phyloP scores from a whole-genome alignment of 1,284 basidiomycete genomes.

The Leccinum pallidistipes region DNA sequence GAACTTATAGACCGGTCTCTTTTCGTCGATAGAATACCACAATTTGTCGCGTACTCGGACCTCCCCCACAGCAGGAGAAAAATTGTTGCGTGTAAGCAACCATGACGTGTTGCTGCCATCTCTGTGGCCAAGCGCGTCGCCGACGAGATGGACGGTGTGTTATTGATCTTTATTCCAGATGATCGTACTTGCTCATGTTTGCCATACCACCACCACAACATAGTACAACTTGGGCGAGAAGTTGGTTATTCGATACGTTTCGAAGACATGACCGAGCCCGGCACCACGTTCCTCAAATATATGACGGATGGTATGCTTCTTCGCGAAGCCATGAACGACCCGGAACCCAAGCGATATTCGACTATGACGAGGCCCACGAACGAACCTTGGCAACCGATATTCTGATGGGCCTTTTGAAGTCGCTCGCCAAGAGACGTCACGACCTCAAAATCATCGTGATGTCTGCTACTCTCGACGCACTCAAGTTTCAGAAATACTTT shows the following conservation, averaged over 20 bases:
- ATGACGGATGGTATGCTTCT: constrained; percentile 99
- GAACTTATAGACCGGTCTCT: constrained; percentile 28
- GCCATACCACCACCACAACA: not conserved
- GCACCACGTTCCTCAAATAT: constrained; percentile 93
- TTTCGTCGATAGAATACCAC: constrained; percentile 70
- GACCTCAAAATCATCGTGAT: constrained; percentile 99
- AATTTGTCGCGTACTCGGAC: constrained; percentile 94
- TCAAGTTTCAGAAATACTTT: constrained; percentile 98
- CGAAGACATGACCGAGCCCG: constrained; percentile 94
- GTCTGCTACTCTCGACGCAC: constrained; percentile 96
- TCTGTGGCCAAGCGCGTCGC: constrained; percentile 98
- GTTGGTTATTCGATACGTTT: constrained; percentile 99
- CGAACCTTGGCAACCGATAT: constrained; percentile 98
- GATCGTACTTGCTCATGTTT: constrained; percentile 7
- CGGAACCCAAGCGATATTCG: constrained; percentile 85
- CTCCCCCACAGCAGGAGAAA: constrained; percentile 87
- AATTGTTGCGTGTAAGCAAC: constrained; percentile 96
- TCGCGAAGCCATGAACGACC: constrained; percentile 97
- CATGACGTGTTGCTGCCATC: constrained; percentile 96
- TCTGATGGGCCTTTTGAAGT: constrained; percentile 89
- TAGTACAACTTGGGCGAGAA: constrained; percentile 88
- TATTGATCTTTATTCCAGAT: not conserved
- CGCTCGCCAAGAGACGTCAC: constrained; percentile 75
- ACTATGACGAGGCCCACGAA: constrained; percentile 99
- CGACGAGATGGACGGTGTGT: constrained; percentile 94